These are phyloP conservation scores for Syzygium grande DNA, from an alignment of 345 rosid genomes.

Conservation along the genomic window DNA sequence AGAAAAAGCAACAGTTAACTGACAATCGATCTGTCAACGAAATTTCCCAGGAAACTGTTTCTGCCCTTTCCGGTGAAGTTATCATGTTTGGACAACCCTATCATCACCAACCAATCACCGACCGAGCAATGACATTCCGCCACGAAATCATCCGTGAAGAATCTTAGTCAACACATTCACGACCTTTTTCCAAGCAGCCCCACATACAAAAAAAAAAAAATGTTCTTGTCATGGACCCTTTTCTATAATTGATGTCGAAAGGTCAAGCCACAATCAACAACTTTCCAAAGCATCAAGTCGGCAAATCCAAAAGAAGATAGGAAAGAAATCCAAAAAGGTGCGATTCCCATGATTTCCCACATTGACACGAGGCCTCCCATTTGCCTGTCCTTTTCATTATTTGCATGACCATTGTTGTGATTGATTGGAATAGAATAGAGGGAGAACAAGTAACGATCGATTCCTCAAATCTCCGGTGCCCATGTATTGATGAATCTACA, in stretches of 20 bases:
- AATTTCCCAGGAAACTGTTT: not conserved
- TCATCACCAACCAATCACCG: not conserved
- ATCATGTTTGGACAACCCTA: not conserved
- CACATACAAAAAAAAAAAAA: too few relatives aligned
- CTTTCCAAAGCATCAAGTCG: not conserved
- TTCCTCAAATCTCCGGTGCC: not conserved
- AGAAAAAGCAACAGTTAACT: not conserved
- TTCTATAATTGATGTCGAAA: not conserved
- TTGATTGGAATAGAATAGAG: not conserved
- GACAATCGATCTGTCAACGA: not conserved
- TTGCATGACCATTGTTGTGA: not conserved
- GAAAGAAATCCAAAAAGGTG: not conserved
- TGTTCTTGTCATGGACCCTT: not conserved
- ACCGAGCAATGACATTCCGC: not conserved
- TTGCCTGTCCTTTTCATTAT: not conserved
- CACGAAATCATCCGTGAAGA: not conserved
- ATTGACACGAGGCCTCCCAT: not conserved
- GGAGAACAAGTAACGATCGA: too few relatives aligned
- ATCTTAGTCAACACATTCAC: not conserved
- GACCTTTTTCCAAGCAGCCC: not conserved
- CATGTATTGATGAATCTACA: slow-evolving; percentile 73
- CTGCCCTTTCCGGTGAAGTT: not conserved
- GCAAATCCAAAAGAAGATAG: not conserved
- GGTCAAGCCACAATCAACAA: not conserved
- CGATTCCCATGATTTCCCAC: not conserved